phyloP scores from a whole-genome alignment of 2,329 filamentous ascomycete genomes.

The Stachybotrys echinatus region DNA sequence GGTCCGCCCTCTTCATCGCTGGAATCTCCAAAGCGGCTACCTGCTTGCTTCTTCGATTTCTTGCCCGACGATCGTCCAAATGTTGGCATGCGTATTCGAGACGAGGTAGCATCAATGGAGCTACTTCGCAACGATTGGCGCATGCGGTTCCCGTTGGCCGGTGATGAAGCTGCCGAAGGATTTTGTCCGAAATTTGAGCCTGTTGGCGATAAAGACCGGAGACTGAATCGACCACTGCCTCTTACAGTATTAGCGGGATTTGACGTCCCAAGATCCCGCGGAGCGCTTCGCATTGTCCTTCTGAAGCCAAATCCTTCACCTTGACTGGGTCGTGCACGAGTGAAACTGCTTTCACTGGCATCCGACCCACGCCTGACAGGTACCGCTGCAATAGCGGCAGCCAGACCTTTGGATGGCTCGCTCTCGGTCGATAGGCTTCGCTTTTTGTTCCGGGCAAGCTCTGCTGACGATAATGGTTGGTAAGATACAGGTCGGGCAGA shows the following conservation, averaged over 20 bases:
- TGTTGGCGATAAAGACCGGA: constrained; percentile 66
- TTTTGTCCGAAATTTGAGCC: constrained; percentile 46
- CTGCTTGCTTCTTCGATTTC: constrained; percentile 24
- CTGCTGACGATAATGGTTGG: constrained; percentile 13
- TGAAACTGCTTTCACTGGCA: constrained; percentile 79
- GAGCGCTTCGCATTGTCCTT: constrained; percentile 60
- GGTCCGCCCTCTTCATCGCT: constrained; percentile 51
- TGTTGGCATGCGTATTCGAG: constrained; percentile 33
- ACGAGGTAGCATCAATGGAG: constrained; percentile 27
- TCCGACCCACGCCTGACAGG: constrained; percentile 54
- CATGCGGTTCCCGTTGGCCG: constrained; percentile 33
- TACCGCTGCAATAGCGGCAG: constrained; percentile 20
- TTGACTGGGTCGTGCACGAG: constrained; percentile 48
- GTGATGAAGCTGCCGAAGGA: constrained; percentile 26
- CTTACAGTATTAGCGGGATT: constrained; percentile 18
- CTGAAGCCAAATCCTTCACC: constrained; percentile 58
- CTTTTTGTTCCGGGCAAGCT: constrained; percentile 12
- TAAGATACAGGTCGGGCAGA: constrained; percentile 22
- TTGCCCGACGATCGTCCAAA: constrained; percentile 35
- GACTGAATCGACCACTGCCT: constrained; percentile 58
- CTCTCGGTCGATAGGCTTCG: constrained; percentile 19
- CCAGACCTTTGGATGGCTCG: constrained; percentile 2
- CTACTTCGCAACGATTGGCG: constrained; percentile 40
- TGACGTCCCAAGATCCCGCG: constrained; percentile 5
- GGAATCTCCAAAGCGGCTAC: constrained; percentile 55